A percentile compares a stretch with the other conserved stretches of the same genome.
Conservation (phyloP, 768 basidiomycete genomes). For the Termitomyces sp. region DNA sequence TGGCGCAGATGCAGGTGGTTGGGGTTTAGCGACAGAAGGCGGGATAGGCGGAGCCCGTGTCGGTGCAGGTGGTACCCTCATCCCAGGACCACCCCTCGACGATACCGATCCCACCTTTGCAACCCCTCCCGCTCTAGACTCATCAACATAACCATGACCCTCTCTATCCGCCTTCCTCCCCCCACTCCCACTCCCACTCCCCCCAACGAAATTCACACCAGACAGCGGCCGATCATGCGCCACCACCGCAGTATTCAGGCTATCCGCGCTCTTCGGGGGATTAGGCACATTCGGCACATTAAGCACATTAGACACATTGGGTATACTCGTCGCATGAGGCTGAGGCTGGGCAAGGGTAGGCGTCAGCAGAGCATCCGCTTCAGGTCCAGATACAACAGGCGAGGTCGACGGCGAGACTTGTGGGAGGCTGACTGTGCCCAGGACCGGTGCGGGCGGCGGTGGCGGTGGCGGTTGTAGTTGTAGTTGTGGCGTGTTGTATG, state of each 20-base stretch:
- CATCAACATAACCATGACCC: not conserved
- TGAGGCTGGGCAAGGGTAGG: too few relatives aligned
- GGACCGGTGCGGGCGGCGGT: not conserved
- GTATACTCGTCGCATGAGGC: too few relatives aligned
- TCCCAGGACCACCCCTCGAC: not conserved
- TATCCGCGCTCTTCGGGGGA: not conserved
- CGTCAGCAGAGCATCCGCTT: not conserved
- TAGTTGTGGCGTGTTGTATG: not conserved
- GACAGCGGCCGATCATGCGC: not conserved
- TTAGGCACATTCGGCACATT: not conserved
- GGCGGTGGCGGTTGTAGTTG: not conserved
- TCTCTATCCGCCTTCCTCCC: not conserved
- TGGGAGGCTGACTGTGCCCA: slow-evolving; percentile 6
- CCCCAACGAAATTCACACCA: too few relatives aligned
- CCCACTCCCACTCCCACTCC: not conserved
- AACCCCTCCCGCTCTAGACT: not conserved
- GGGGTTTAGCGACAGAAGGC: not conserved
- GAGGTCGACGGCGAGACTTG: not conserved
- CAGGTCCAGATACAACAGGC: too few relatives aligned
- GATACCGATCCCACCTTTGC: too few relatives aligned
- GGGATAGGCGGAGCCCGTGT: not conserved
- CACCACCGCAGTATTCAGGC: not conserved
- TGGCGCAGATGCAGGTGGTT: not conserved
- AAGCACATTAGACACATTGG: too few relatives aligned
- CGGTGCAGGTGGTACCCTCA: not conserved